A percentile compares a stretch with the other conserved stretches of the same genome.
Conservation (phyloP, 768 basidiomycete species). For the Scleroderma citrinum region DNA sequence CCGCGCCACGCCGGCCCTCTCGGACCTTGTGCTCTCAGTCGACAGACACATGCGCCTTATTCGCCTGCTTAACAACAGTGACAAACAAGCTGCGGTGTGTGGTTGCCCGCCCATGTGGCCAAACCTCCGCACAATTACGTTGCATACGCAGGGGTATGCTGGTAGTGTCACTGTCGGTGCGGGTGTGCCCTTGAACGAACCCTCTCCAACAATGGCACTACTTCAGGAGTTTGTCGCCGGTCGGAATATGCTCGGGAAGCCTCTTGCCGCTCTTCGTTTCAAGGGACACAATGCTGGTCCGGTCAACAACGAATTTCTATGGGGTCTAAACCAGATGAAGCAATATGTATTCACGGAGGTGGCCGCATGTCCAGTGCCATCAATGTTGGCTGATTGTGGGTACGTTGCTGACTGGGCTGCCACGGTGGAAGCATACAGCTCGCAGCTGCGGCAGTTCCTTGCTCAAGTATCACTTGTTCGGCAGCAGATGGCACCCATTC, state of each 20-base stretch:
- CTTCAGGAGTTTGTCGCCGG: constrained; percentile 22
- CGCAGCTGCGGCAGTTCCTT: constrained; percentile 25
- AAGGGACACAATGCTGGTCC: constrained; percentile 25
- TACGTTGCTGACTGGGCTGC: constrained; percentile 24
- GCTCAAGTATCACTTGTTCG: constrained; percentile 26
- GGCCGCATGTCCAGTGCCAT: constrained; percentile 15
- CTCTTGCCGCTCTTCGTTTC: constrained; percentile 19
- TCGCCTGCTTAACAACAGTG: constrained; percentile 28
- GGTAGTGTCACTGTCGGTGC: constrained; percentile 11
- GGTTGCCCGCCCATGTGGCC: constrained; percentile 27
- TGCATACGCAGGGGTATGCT: constrained; percentile 26
- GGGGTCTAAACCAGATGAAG: constrained; percentile 23
- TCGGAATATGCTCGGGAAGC: constrained; percentile 15
- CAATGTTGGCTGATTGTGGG: constrained; percentile 22
- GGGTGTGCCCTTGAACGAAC: constrained; percentile 24
- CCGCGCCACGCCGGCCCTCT: constrained; percentile 26
- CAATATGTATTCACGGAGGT: constrained; percentile 20
- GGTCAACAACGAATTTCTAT: constrained; percentile 25
- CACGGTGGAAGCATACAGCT: constrained; percentile 25
- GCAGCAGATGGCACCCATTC: constrained; percentile 26
- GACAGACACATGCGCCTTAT: constrained; percentile 25
- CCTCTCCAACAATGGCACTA: constrained; percentile 25
- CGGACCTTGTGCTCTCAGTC: constrained; percentile 27
- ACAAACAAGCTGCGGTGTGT: constrained; percentile 26
- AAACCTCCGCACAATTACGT: constrained; percentile 17